phyloP scores from a whole-genome alignment of 176 grass and related monocot species.

The Zoysia pacifica region DNA sequence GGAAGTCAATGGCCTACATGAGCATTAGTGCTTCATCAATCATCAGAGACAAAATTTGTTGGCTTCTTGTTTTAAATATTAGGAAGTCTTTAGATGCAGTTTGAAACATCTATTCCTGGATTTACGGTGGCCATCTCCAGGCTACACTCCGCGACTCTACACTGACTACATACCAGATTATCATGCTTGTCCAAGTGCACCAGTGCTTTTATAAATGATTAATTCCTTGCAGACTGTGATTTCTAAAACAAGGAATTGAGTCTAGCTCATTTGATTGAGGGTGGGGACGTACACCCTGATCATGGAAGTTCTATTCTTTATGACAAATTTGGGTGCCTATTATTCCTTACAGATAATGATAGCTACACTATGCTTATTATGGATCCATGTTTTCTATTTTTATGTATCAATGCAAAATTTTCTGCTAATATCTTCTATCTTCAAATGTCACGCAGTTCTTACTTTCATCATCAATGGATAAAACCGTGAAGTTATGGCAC shows the following conservation, averaged over 20 bases:
- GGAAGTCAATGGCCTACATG: neutral
- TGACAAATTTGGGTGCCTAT: neutral
- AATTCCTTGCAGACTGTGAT: neutral
- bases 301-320: neutral
- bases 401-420: neutral
- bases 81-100: neutral
- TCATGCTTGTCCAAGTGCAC: slow-evolving; percentile 5
- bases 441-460: slow-evolving; percentile 62
- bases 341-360: neutral
- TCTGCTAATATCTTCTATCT: slow-evolving; percentile 13
- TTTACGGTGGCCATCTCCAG: neutral
- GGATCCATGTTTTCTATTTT: slow-evolving; percentile 10
- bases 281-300: neutral
- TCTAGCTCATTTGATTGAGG: neutral
- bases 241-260: neutral
- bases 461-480: slow-evolving; percentile 99
- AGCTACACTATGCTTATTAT: slow-evolving; percentile 1
- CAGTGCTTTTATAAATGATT: neutral
- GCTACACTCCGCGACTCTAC: neutral
- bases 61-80: neutral
- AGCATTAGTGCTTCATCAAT: slow-evolving; percentile 6
- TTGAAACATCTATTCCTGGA: neutral
- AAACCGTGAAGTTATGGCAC: slow-evolving; percentile 96
- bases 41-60: slow-evolving; percentile 5
- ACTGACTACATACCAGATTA: neutral